These are phyloP conservation scores for Phalaenopsis hybrid DNA, from an alignment of 116 monocot genomes.

Conservation along the genomic window DNA sequence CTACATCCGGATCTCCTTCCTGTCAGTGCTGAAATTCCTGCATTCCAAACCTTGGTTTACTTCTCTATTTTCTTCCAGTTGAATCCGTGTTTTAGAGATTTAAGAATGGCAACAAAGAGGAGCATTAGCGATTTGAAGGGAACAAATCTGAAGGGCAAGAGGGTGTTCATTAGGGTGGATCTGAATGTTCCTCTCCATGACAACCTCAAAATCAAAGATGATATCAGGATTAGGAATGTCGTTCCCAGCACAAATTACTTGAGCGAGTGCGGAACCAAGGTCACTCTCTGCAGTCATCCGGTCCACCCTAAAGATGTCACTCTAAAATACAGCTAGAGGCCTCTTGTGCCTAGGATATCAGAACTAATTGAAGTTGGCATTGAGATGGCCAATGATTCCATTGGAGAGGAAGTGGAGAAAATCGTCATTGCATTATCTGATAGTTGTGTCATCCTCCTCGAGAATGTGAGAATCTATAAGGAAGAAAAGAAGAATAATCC, in stretches of 20 bases:
- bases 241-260: slow-evolving; percentile 90
- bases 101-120: slow-evolving; percentile 46
- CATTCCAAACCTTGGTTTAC: not conserved
- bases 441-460: too few relatives aligned
- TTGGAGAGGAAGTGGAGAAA: too few relatives aligned
- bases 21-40: not conserved
- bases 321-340: too few relatives aligned
- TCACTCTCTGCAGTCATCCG: slow-evolving; percentile 79
- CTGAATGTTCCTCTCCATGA: slow-evolving; percentile 92
- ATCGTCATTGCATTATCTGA: too few relatives aligned
- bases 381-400: too few relatives aligned
- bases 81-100: not conserved
- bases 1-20: too few relatives aligned
- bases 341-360: too few relatives aligned
- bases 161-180: slow-evolving; percentile 79
- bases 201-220: slow-evolving; percentile 78
- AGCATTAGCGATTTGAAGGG: slow-evolving; percentile 71
- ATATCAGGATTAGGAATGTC: slow-evolving; percentile 83
- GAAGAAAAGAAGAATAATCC: too few relatives aligned
- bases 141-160: slow-evolving; percentile 84
- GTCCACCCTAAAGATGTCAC: not conserved
- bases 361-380: too few relatives aligned
- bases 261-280: slow-evolving; percentile 55
- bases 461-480: too few relatives aligned
- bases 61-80: too few relatives aligned